These are phyloP conservation scores for Chaetomiaceae sp. DNA, from an alignment of 2,329 filamentous ascomycete species.

Conservation along the genomic window DNA sequence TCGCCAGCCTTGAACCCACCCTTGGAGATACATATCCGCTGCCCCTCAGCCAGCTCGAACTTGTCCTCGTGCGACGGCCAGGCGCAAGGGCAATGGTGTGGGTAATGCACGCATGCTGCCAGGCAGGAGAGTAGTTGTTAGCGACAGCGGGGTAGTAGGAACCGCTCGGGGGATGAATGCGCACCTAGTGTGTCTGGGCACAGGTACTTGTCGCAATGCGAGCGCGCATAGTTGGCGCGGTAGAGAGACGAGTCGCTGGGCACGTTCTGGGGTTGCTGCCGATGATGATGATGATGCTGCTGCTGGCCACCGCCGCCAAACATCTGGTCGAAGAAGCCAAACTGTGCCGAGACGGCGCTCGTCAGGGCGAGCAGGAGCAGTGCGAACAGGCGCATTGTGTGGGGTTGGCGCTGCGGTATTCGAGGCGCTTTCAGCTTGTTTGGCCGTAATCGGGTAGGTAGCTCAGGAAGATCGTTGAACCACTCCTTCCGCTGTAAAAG, in stretches of 20 bases:
- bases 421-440: not conserved
- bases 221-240: slow-evolving; percentile 41
- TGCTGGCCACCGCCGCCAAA: slow-evolving; percentile 54
- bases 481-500: too few species aligned
- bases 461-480: too few species aligned
- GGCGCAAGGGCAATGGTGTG: slow-evolving; percentile 92
- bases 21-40: slow-evolving; percentile 66
- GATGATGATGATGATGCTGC: slow-evolving; percentile 43
- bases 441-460: not conserved
- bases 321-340: slow-evolving; percentile 98
- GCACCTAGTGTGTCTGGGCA: slow-evolving; percentile 77
- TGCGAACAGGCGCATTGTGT: slow-evolving; percentile 29
- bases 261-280: slow-evolving; percentile 66
- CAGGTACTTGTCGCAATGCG: slow-evolving; percentile 87
- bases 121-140: not conserved
- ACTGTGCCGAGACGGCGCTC: slow-evolving; percentile 65
- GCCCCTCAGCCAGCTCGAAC: slow-evolving; percentile 65
- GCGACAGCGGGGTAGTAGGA: not conserved
- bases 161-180: too few species aligned
- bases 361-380: slow-evolving; percentile 51
- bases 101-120: slow-evolving; percentile 82
- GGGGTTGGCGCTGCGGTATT: not conserved
- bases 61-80: slow-evolving; percentile 74
- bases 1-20: slow-evolving; percentile 69
- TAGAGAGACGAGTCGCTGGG: slow-evolving; percentile 81